Evolutionary conservation across 495 filamentous ascomycete genomes (phyloP).

Genomic region (Neurospora sp.): DNA sequence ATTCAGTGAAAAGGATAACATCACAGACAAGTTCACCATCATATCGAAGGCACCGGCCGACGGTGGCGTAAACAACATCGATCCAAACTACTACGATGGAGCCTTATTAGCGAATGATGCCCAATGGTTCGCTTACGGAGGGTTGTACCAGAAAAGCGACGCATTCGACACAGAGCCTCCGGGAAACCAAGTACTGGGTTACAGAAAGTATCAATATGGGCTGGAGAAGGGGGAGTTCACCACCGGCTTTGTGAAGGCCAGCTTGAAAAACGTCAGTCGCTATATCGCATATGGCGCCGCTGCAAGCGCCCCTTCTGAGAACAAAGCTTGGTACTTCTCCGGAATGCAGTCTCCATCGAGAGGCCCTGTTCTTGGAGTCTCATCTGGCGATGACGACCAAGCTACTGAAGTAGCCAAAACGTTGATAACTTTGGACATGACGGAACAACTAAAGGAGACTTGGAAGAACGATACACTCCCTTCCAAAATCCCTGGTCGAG

Average conservation of each 20-base stretch:
- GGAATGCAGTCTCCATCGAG: slow-evolving; percentile 34
- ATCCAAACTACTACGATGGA: slow-evolving; percentile 51
- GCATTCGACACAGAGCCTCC: slow-evolving; percentile 19
- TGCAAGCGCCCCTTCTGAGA: slow-evolving; percentile 59
- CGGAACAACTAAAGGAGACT: slow-evolving; percentile 30
- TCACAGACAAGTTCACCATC: slow-evolving; percentile 38
- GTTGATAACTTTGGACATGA: slow-evolving; percentile 55
- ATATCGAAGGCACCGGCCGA: slow-evolving; percentile 33
- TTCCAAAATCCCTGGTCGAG: slow-evolving; percentile 38
- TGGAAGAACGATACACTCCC: slow-evolving; percentile 53
- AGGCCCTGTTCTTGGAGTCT: slow-evolving; percentile 6
- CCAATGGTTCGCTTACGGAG: slow-evolving; percentile 47
- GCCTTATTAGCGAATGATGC: slow-evolving; percentile 57
- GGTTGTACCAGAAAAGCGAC: slow-evolving; percentile 18
- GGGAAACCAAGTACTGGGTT: slow-evolving; percentile 33
- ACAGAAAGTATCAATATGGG: slow-evolving; percentile 43
- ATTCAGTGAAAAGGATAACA: slow-evolving; percentile 45
- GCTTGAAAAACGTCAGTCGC: slow-evolving; percentile 41
- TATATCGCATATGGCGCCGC: slow-evolving; percentile 57
- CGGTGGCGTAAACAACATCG: slow-evolving; percentile 42
- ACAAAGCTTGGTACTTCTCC: slow-evolving; percentile 62
- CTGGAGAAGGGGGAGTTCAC: slow-evolving; percentile 25
- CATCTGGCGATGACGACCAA: slow-evolving; percentile 25
- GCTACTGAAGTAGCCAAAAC: slow-evolving; percentile 32
- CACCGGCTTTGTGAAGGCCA: slow-evolving; percentile 26